Base-by-base conservation (phyloP, 2,329 filamentous ascomycete genomes). In the Pseudocercospora pini-densiflorae region DNA sequence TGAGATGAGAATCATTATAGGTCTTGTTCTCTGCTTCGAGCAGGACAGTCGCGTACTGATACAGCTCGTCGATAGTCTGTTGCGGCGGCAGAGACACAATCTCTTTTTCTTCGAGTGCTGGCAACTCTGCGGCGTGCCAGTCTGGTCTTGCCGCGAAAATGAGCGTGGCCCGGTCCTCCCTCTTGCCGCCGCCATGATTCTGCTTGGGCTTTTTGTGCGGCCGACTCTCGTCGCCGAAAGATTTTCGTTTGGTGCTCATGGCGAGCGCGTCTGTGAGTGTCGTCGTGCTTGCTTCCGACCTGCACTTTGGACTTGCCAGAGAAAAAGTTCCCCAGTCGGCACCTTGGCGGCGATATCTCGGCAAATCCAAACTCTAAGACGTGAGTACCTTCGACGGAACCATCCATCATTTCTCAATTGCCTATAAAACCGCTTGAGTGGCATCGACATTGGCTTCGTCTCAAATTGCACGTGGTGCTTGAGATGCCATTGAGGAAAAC, bases 11-110 rank as follows among this genome's bases (percentile, higher is more conserved):
- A 27, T 88, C 87, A 63, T 86, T 85, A 80, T 97, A 99, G 55
- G 87, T 84, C 47, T 87, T 85, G 68, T 91, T 91, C 76, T 99
- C 95, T 27, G 88, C 84, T 62, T 96, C 89, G 21, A 98, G 82
- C 6, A 98, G 84, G 9, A 86, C 84, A 68, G 88, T 87, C 3
- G 93, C 93, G 78, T 97, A 89, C 14, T 88, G 81, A 74, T 92
- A 82, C n/a, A 90, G 77, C 55, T 84, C 85, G 53, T 88, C 84
- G 65, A 89, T 78, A 21, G 87, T 75, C 65, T 83, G 80, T 49
- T 82, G 83, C 54, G 87, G 82, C 40, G 85, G 80, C 27, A 79
- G 76, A 43, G 80, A 78, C 61, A 81, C 78, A 54, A 82, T 77
- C 27, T 85, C 79, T 59, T 81, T 75, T 6, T 71, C 73, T 43